Conservation (phyloP, 352 stramenopile species). For the Pythium brassicae region DNA sequence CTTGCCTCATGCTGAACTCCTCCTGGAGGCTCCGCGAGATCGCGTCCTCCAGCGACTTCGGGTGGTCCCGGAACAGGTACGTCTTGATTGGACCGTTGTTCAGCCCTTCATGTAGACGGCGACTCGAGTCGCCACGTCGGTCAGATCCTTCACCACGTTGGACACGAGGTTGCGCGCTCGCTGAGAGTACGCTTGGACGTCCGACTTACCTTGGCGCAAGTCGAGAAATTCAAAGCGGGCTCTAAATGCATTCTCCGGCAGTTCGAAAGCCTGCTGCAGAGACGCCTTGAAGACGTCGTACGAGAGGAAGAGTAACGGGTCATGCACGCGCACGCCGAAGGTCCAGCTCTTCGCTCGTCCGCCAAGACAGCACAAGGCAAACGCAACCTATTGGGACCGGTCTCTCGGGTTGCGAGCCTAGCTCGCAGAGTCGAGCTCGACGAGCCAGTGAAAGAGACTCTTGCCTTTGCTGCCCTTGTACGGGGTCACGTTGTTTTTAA, state of each 20-base stretch:
- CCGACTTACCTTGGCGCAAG: neutral
- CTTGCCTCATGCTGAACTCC: conserved; percentile 13
- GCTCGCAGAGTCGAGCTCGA: conserved; percentile 14
- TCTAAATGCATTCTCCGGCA: conserved; percentile 13
- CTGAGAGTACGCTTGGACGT: conserved; percentile 13
- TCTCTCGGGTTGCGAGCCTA: conserved; percentile 13
- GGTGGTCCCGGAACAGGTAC: conserved; percentile 19
- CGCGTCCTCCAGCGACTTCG: neutral
- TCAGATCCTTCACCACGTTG: conserved; percentile 6
- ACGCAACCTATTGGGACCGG: neutral
- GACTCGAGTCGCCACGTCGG: conserved; percentile 20
- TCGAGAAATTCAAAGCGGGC: neutral
- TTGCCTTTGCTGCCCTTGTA: conserved; percentile 9
- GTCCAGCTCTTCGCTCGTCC: too few species aligned
- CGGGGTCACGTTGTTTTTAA: conserved; percentile 21
- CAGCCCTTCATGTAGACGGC: conserved; percentile 12
- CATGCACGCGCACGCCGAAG: neutral
- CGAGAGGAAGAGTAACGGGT: conserved; percentile 7
- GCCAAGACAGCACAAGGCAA: too few species aligned
- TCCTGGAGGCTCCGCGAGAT: neutral
- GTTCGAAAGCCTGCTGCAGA: conserved; percentile 17
- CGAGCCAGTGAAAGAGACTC: conserved; percentile 15
- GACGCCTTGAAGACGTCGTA: conserved; percentile 5
- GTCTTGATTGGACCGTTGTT: neutral
- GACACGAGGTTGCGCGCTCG: conserved; percentile 16